Percentiles rank a stretch among this genome's conserved stretches.
Evolutionary conservation across 805 yeast genomes (phyloP).

Genomic region (Tetrapisispora phaffii): DNA sequence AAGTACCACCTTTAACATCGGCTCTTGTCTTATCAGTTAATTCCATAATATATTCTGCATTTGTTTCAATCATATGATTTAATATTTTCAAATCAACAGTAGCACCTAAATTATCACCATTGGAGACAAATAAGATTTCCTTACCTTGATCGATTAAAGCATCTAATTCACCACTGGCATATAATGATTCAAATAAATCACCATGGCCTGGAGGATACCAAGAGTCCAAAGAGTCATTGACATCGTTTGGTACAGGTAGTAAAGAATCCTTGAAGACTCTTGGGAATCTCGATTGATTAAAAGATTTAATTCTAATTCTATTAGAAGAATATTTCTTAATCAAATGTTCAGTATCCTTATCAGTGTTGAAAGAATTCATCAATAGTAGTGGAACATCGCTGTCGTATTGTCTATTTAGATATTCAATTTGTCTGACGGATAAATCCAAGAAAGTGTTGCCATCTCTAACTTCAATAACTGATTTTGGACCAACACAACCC

Average conservation of each 20-base stretch:
- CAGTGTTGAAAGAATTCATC: conserved; percentile 98
- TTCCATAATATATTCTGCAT: conserved; percentile 95
- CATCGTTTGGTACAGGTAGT: conserved; percentile 80
- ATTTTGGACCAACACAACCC: conserved; percentile 97
- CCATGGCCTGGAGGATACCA: conserved; percentile 99
- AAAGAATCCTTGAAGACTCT: conserved; percentile 92
- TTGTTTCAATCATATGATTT: conserved; percentile 84
- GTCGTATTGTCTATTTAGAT: conserved; percentile 79
- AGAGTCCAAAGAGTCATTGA: conserved; percentile 63
- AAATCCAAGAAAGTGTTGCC: conserved; percentile 95
- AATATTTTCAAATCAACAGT: conserved; percentile 88
- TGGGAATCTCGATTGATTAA: conserved; percentile 97
- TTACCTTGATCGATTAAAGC: conserved; percentile 84
- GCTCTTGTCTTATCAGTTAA: conserved; percentile 98
- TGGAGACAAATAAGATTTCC: conserved; percentile 89
- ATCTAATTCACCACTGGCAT: conserved; percentile 86
- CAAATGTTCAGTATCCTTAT: conserved; percentile 80
- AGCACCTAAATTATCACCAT: conserved; percentile 98
- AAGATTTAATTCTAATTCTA: conserved; percentile 87
- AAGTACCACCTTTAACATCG: conserved; percentile 98
- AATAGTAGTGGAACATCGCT: conserved; percentile 90
- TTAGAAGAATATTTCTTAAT: conserved; percentile 96
- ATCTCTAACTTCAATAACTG: conserved; percentile 96
- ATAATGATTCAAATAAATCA: conserved; percentile 85
- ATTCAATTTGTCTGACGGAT: conserved; percentile 93